Conservation (phyloP, 176 grass and related monocot genomes). For the Juncus inflexus region DNA sequence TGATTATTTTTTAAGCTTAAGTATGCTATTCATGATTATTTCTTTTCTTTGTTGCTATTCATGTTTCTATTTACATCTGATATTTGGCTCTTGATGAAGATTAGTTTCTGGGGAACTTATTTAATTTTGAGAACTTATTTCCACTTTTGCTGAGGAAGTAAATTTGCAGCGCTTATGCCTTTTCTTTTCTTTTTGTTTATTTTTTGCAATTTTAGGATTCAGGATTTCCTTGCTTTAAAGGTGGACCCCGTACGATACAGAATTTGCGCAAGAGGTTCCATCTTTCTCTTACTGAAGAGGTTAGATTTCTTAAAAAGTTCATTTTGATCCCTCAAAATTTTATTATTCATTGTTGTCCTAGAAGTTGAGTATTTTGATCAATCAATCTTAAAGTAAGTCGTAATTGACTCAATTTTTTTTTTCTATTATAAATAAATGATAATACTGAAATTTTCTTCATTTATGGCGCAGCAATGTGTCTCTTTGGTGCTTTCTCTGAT, state of each 20-base stretch:
- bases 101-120: neutral
- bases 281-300: conserved; percentile 97
- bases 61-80: neutral
- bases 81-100: neutral
- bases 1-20: too few relatives aligned
- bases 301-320: conserved; percentile 13
- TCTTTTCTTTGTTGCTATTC: neutral
- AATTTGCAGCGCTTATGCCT: neutral
- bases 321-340: conserved; percentile 3
- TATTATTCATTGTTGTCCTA: neutral
- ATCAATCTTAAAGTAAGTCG: neutral
- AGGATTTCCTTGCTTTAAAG: conserved; percentile 98
- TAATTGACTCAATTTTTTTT: too few relatives aligned
- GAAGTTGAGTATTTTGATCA: neutral
- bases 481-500: conserved; percentile 96
- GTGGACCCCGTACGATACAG: conserved; percentile 82
- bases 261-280: conserved; percentile 98
- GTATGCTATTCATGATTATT: too few relatives aligned
- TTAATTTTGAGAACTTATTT: neutral
- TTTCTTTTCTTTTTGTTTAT: conserved; percentile 1
- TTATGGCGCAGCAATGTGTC: conserved; percentile 87
- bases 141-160: neutral
- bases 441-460: conserved; percentile 15
- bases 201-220: conserved; percentile 53
- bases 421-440: too few relatives aligned